These are phyloP conservation scores for Penicillium robsamsonii DNA, from an alignment of 495 filamentous ascomycete genomes.

Conservation along the genomic window DNA sequence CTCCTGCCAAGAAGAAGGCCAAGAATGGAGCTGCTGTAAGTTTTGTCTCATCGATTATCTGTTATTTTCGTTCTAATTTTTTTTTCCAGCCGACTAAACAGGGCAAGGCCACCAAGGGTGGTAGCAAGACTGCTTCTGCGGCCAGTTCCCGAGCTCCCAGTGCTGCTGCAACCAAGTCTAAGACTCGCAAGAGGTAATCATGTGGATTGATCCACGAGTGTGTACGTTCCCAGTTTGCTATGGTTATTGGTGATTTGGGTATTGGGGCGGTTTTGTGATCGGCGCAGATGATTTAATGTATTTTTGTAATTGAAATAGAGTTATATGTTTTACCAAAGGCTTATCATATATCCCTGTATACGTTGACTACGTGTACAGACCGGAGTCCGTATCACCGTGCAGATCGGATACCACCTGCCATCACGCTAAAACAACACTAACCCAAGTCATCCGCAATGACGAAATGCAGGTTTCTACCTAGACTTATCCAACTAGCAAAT, in stretches of 20 bases:
- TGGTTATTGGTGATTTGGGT: conserved; percentile 9
- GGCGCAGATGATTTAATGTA: conserved; percentile 26
- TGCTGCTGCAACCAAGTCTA: conserved; percentile 47
- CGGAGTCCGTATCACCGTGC: conserved; percentile 14
- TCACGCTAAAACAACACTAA: conserved; percentile 11
- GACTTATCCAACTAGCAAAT: background rate
- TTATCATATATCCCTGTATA: conserved; percentile 14
- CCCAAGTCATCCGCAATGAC: conserved; percentile 23
- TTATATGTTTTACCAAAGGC: conserved; percentile 15
- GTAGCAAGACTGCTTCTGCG: conserved; percentile 50
- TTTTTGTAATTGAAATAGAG: conserved; percentile 25
- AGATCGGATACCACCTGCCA: conserved; percentile 22
- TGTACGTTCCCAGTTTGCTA: conserved; percentile 17
- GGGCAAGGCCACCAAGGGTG: conserved; percentile 56
- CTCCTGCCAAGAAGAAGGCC: conserved; percentile 87
- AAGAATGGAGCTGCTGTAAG: conserved; percentile 76
- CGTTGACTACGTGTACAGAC: background rate
- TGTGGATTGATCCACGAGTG: conserved; percentile 3
- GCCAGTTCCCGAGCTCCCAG: conserved; percentile 58
- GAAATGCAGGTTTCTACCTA: conserved; percentile 8
- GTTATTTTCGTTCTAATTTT: conserved; percentile 13
- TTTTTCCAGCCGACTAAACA: conserved; percentile 53
- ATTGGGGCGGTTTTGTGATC: conserved; percentile 10
- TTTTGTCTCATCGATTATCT: conserved; percentile 8
- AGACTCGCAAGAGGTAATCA: conserved; percentile 49